Conservation (phyloP, 2,329 filamentous ascomycete genomes). For the Exserohilum turcica region DNA sequence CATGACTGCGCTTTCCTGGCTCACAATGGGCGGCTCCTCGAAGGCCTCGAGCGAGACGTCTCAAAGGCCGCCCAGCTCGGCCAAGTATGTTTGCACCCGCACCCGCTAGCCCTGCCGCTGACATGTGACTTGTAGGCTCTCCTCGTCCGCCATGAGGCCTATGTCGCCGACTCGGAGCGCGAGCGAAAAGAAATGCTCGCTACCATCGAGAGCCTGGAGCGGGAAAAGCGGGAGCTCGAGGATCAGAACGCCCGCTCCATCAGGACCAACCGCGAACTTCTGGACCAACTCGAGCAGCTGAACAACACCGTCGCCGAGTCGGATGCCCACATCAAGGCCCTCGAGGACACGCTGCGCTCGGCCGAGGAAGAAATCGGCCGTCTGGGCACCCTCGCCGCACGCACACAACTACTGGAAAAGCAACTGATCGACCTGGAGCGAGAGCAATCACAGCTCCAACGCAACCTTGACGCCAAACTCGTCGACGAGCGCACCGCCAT, state of each 20-base stretch:
- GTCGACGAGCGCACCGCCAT: conserved; percentile 79
- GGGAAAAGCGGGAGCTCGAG: conserved; percentile 71
- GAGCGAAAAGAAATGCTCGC: conserved; percentile 75
- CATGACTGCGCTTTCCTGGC: conserved; percentile 77
- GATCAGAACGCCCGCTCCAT: conserved; percentile 76
- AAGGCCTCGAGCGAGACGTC: conserved; percentile 85
- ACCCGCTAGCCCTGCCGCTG: conserved; percentile 58
- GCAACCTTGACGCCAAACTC: conserved; percentile 67
- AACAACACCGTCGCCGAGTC: conserved; percentile 81
- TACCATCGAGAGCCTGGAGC: conserved; percentile 77
- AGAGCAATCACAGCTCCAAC: conserved; percentile 76
- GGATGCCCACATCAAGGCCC: conserved; percentile 75
- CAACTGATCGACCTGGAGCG: conserved; percentile 79
- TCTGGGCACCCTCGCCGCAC: conserved; percentile 72
- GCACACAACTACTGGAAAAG: conserved; percentile 78
- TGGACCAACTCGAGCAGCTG: conserved; percentile 82
- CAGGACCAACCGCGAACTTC: conserved; percentile 79
- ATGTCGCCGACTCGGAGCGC: conserved; percentile 88
- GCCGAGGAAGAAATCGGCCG: conserved; percentile 78
- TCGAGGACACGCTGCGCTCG: conserved; percentile 76
- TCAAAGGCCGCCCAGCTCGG: conserved; percentile 84
- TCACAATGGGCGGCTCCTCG: conserved; percentile 78
- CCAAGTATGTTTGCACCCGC: conserved; percentile 68
- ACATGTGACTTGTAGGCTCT: conserved; percentile 79
- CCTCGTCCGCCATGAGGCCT: conserved; percentile 88